These are phyloP conservation scores for Juncus effusus DNA, from an alignment of 176 grass and related monocot genomes.

Conservation along the genomic window DNA sequence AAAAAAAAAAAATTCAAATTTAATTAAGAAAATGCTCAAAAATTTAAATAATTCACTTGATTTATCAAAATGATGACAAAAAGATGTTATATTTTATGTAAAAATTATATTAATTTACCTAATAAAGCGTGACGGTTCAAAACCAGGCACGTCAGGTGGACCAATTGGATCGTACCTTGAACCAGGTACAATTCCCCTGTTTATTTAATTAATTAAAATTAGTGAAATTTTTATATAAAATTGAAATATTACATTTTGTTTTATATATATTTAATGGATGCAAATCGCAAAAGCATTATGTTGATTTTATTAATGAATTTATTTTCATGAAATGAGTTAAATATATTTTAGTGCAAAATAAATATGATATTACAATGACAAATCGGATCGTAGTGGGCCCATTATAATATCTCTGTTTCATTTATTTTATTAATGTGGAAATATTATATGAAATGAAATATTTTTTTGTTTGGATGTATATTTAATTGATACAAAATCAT, in stretches of 20 bases:
- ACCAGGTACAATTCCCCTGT: slow-evolving; percentile 56
- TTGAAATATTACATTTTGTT: too few relatives aligned
- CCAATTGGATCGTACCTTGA: slow-evolving; percentile 75
- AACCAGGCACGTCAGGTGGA: slow-evolving; percentile 74
- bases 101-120: slow-evolving; percentile 43
- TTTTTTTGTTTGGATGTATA: too few relatives aligned
- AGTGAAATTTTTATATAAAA: too few relatives aligned
- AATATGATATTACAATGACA: too few relatives aligned
- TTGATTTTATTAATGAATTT: too few relatives aligned
- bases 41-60: too few relatives aligned
- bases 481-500: too few relatives aligned
- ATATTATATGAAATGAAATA: too few relatives aligned
- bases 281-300: not conserved
- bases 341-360: not conserved
- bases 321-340: not conserved
- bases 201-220: slow-evolving; percentile 24
- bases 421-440: too few relatives aligned
- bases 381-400: too few relatives aligned
- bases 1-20: slow-evolving; percentile 18
- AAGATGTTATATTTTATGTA: not conserved
- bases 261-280: not conserved
- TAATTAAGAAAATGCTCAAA: slow-evolving; percentile 18
- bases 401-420: too few relatives aligned
- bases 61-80: too few relatives aligned
- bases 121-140: slow-evolving; percentile 74